Base-by-base conservation (phyloP, 164 flowering plant species). In the Nelumbo lutea region DNA sequence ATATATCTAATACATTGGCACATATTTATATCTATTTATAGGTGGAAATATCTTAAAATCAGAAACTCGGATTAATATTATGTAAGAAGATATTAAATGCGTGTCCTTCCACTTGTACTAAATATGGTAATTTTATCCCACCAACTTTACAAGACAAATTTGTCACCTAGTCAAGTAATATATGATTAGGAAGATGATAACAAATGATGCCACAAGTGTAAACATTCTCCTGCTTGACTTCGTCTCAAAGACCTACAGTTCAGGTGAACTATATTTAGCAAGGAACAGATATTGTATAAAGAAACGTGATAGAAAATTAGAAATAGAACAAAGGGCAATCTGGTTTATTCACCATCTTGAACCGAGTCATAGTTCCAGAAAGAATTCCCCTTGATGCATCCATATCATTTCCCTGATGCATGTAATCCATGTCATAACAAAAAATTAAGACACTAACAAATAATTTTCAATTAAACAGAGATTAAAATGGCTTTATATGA, bases 281-380 rank as follows among this genome's bases (percentile, higher is more conserved):
- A 11, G 42, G 8, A 51, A 3, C 55, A 9, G 4, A 3, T 9
- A 3, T 39, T 3, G 40, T 59, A 47, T 65, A 1, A 55, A 8
- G 2, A 59, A 53, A 27, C 27, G 27, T 27, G 27, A 27, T 27
- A 27, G 27, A 4, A 13, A 8, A 27, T 27, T 3, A 48, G 46
- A 9, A 11, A 6, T 38, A 51, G 9, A 15, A 60, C 27, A 27
- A 27, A 27, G 27, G 27, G 9, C 27, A 52, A 62, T 43, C 42
- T 53, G 27, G 43, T 47, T 6, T 4, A 56, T 39, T 9, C 82
- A 93, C 96, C 92, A 71, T 85, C 82, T 86, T 90, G 73, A 93
- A 89, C 58, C 96, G 87, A 71, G 88, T 91, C 83, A 90, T 81
- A 55, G 98, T 87, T 70, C 96, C 91, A 1, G 94, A 90, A 74